These are phyloP conservation scores for Fraxinus anomala DNA, from an alignment of 257 asterid species.

Conservation along the genomic window DNA sequence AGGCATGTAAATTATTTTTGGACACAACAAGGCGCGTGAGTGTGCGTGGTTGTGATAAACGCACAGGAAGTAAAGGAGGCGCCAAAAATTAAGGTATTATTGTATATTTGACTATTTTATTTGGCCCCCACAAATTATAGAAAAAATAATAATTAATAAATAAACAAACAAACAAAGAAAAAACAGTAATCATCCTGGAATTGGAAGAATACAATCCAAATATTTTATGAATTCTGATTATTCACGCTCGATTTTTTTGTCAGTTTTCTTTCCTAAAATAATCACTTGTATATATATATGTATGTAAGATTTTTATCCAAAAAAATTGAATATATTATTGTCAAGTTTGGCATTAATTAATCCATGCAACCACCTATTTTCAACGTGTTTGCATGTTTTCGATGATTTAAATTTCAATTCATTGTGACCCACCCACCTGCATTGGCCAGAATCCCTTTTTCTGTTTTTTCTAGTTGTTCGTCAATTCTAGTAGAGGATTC, in stretches of 20 bases:
- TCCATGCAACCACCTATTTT: conserved; percentile 46
- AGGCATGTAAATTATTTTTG: too few species aligned
- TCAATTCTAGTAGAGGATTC: conserved; percentile 8
- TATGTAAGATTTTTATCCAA: not conserved
- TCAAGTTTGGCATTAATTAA: conserved; percentile 24
- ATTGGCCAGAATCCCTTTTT: conserved; percentile 21
- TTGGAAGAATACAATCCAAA: conserved; percentile 25
- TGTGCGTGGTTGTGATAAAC: too few species aligned
- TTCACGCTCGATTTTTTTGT: not conserved
- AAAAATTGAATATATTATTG: conserved; percentile 10
- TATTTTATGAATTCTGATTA: conserved; percentile 14
- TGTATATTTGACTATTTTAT: not conserved
- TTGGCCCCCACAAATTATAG: not conserved
- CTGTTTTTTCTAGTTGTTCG: not conserved
- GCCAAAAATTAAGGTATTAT: not conserved
- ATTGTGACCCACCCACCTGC: conserved; percentile 21
- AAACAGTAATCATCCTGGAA: conserved; percentile 3
- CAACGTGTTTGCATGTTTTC: conserved; percentile 43
- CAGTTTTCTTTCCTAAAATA: not conserved
- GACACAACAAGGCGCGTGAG: too few species aligned
- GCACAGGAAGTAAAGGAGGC: too few species aligned
- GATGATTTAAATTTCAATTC: conserved; percentile 19
- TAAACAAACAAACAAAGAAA: not conserved
- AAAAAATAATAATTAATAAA: not conserved
- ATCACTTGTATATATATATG: not conserved